These are phyloP conservation scores for Solanum clarkiae DNA, from an alignment of 257 asterid genomes.

Conservation along the genomic window DNA sequence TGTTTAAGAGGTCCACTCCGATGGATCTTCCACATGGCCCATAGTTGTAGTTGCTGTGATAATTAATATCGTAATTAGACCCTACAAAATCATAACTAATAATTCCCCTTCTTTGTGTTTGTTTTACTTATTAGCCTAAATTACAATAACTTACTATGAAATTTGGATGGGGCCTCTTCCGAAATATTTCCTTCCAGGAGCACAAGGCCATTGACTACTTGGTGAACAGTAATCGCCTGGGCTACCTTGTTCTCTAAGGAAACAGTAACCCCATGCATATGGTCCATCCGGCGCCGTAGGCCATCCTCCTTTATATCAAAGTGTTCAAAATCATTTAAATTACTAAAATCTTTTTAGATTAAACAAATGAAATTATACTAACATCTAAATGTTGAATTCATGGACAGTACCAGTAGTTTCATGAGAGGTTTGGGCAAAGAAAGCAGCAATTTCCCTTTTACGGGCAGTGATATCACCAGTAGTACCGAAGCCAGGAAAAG, in stretches of 20 bases:
- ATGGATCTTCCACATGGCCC: slow-evolving; percentile 22
- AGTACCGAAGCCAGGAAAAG: slow-evolving; percentile 11
- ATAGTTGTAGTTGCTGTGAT: slow-evolving; percentile 22
- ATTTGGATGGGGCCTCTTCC: slow-evolving; percentile 28
- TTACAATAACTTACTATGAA: slow-evolving; percentile 2
- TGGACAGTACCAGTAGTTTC: background rate
- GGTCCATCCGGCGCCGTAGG: slow-evolving; percentile 22
- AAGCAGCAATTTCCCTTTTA: slow-evolving; percentile 22
- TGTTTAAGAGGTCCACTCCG: background rate
- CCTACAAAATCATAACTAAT: too few relatives aligned
- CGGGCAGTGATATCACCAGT: slow-evolving; percentile 12
- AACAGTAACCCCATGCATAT: slow-evolving; percentile 29
- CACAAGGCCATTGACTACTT: slow-evolving; percentile 18
- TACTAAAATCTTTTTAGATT: background rate
- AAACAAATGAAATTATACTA: background rate
- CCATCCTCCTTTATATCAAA: slow-evolving; percentile 15
- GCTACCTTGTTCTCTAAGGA: slow-evolving; percentile 12
- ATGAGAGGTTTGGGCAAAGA: slow-evolving; percentile 23
- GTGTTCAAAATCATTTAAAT: background rate
- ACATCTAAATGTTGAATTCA: background rate
- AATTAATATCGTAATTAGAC: background rate
- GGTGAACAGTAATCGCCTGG: slow-evolving; percentile 1
- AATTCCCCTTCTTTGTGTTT: too few relatives aligned
- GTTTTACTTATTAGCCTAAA: too few relatives aligned
- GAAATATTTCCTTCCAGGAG: slow-evolving; percentile 12